phyloP scores from a whole-genome alignment of 768 basidiomycete species.

The Kockovaella imperatae region DNA sequence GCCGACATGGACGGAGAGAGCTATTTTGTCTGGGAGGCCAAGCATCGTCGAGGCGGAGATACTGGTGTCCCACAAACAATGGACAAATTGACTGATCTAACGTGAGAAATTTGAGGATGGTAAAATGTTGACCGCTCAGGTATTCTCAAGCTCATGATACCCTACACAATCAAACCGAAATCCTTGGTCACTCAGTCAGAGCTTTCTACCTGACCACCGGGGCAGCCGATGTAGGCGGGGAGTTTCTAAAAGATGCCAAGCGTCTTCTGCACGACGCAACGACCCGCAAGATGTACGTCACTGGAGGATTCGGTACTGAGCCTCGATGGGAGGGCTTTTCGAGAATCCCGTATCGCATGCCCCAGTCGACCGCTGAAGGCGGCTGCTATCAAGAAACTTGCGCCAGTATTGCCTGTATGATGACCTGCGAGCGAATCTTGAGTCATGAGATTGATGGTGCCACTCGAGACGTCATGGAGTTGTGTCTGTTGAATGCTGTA shows the following conservation, averaged over 20 bases:
- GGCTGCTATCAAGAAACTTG: slow-evolving; percentile 34
- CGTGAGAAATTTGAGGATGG: not conserved
- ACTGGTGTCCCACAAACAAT: not conserved
- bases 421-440: slow-evolving; percentile 28
- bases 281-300: slow-evolving; percentile 31
- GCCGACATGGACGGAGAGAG: slow-evolving; percentile 10
- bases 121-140: slow-evolving; percentile 3
- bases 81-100: not conserved
- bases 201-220: slow-evolving; percentile 31
- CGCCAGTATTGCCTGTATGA: slow-evolving; percentile 31
- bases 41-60: not conserved
- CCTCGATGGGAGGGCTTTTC: slow-evolving; percentile 29
- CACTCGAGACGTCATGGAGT: slow-evolving; percentile 23
- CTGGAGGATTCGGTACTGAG: slow-evolving; percentile 28
- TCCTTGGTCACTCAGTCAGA: slow-evolving; percentile 30
- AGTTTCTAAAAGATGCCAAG: slow-evolving; percentile 22
- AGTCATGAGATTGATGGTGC: slow-evolving; percentile 19
- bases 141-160: slow-evolving; percentile 28
- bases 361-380: slow-evolving; percentile 26
- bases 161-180: slow-evolving; percentile 20
- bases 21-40: slow-evolving; percentile 22
- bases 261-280: slow-evolving; percentile 22
- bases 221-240: slow-evolving; percentile 24
- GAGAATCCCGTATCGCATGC: slow-evolving; percentile 14
- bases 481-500: slow-evolving; percentile 23